These are phyloP conservation scores for Myriosclerotinia duriaeana DNA, from an alignment of 2,329 filamentous ascomycete species.

Conservation along the genomic window DNA sequence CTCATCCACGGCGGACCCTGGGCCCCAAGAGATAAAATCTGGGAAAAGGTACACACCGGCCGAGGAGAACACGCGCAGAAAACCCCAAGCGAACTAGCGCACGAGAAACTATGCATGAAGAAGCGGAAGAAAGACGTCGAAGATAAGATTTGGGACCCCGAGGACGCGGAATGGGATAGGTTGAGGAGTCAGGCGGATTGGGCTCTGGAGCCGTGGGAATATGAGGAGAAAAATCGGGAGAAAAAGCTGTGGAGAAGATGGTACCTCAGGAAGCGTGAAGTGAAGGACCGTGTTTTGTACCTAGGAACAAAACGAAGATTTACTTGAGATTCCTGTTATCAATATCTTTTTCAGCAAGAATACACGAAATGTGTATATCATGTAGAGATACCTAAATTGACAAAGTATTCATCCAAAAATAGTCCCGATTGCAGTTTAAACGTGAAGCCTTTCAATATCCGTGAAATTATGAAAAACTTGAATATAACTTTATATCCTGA, in stretches of 20 bases:
- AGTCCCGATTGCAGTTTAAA: background rate
- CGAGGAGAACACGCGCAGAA: background rate
- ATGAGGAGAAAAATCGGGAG: no score
- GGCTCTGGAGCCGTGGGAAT: background rate
- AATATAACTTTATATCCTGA: background rate
- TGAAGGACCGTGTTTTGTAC: no score
- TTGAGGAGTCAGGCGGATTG: background rate
- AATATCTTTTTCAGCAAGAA: background rate
- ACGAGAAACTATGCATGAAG: background rate
- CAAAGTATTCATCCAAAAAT: background rate
- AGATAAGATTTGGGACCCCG: background rate
- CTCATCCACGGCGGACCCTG: constrained; percentile 8
- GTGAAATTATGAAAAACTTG: background rate
- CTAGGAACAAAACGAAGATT: background rate
- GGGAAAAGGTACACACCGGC: background rate
- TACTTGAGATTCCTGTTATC: background rate
- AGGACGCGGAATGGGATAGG: background rate
- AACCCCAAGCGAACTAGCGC: background rate
- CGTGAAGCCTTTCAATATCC: background rate
- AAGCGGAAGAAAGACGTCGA: background rate
- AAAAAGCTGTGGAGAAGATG: no score
- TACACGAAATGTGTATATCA: no score
- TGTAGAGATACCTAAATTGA: no score
- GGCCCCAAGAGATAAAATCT: background rate
- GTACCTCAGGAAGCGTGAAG: background rate